Percentiles rank a stretch among this genome's conserved stretches.
These are phyloP conservation scores for Pythium monospermum DNA, from an alignment of 352 stramenopile genomes.

Conservation along the genomic window DNA sequence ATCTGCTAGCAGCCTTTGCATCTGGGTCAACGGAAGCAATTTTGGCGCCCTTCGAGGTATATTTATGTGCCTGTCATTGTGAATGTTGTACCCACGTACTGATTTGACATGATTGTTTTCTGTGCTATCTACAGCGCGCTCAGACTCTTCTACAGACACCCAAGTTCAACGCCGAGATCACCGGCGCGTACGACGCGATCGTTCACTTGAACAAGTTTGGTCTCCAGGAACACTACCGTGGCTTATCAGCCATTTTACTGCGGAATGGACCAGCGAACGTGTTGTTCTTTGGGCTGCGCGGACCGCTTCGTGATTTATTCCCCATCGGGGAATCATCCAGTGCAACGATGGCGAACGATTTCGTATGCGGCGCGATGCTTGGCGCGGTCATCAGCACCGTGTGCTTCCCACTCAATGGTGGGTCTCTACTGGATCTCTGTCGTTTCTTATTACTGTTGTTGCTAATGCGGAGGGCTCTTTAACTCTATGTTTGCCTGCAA, in stretches of 20 bases:
- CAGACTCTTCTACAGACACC: constrained; percentile 86
- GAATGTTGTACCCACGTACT: not conserved
- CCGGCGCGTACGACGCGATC: constrained; percentile 70
- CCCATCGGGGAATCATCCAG: constrained; percentile 38
- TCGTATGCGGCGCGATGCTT: constrained; percentile 78
- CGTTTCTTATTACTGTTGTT: constrained; percentile 4
- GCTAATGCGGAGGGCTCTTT: not conserved
- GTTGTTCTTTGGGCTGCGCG: constrained; percentile 81
- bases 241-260: constrained; percentile 70
- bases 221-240: constrained; percentile 78
- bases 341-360: constrained; percentile 64
- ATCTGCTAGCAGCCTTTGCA: constrained; percentile 53
- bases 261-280: constrained; percentile 84
- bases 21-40: constrained; percentile 82
- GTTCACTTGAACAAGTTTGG: constrained; percentile 76
- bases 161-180: constrained; percentile 82
- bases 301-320: constrained; percentile 62
- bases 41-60: constrained; percentile 81
- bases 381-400: constrained; percentile 81
- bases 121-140: constrained; percentile 35
- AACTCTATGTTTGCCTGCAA: not conserved
- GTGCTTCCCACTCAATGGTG: constrained; percentile 83
- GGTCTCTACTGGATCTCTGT: not conserved
- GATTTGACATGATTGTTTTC: not conserved
- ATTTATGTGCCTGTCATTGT: not conserved